Evolutionary conservation across 2,329 filamentous ascomycete genomes (phyloP).

Genomic region (Exophiala bonariae): DNA sequence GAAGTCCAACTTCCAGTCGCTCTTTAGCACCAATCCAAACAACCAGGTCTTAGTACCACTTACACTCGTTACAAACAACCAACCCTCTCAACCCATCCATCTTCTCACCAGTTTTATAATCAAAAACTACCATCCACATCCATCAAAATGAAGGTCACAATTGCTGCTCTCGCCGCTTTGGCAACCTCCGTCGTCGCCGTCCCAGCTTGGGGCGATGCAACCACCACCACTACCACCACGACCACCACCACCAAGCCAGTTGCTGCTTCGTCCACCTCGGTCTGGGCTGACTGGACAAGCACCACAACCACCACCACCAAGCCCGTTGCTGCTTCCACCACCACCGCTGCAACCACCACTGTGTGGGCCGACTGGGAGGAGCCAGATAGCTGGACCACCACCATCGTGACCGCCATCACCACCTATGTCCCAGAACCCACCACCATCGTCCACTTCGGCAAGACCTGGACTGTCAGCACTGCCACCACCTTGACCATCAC

Average conservation of each 20-base stretch:
- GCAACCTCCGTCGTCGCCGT: constrained; percentile 19
- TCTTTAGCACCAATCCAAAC: constrained; percentile 22
- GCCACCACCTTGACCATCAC: constrained; percentile 31
- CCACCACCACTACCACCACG: constrained; percentile 16
- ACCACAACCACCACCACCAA: constrained; percentile 13
- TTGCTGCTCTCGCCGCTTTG: constrained; percentile 20
- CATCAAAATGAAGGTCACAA: constrained; percentile 28
- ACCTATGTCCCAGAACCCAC: constrained; percentile 28
- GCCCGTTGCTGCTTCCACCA: constrained; percentile 7
- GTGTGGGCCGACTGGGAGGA: constrained; percentile 22
- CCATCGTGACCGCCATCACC: constrained; percentile 28
- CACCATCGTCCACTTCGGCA: constrained; percentile 24
- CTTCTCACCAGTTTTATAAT: constrained; percentile 20
- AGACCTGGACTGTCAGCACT: constrained; percentile 28
- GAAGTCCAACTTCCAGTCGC: constrained; percentile 26
- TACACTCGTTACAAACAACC: constrained; percentile 25
- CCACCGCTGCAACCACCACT: constrained; percentile 10
- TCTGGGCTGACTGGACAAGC: constrained; percentile 12
- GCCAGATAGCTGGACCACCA: constrained; percentile 25
- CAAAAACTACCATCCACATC: constrained; percentile 17
- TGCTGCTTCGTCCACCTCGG: constrained; percentile 3
- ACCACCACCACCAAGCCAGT: constrained; percentile 6
- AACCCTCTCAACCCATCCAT: constrained; percentile 6
- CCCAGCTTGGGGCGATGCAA: constrained; percentile 15
- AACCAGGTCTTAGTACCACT: constrained; percentile 23